Evolutionary conservation across 176 grass and related monocot genomes (phyloP).

Genomic region (Ampelocalamus luodianensis): DNA sequence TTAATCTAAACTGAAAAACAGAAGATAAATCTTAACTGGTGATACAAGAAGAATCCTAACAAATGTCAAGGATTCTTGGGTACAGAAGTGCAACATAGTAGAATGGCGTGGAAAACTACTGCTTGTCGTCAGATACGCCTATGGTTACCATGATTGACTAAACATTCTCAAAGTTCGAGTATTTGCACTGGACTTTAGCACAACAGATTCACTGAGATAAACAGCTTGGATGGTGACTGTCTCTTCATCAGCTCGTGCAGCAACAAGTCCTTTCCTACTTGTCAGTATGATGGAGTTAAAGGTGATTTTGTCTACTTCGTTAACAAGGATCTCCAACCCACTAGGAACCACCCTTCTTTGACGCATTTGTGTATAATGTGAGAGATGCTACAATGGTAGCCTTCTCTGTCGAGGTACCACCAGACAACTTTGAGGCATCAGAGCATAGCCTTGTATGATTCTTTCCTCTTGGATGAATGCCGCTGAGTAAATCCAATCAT

Average conservation of each 20-base stretch:
- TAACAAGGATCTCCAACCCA: background rate
- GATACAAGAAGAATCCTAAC: too few species aligned
- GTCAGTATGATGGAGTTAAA: conserved; percentile 16
- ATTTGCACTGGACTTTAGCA: conserved; percentile 24
- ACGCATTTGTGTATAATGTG: conserved; percentile 6
- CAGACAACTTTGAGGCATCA: too few species aligned
- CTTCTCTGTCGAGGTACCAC: background rate
- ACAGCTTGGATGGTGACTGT: conserved; percentile 13
- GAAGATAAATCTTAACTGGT: too few species aligned
- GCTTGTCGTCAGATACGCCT: too few species aligned
- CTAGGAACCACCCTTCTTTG: background rate
- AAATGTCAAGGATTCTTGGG: too few species aligned
- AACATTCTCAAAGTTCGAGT: background rate
- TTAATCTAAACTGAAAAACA: too few species aligned
- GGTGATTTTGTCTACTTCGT: conserved; percentile 32
- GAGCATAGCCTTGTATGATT: background rate
- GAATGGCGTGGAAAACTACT: too few species aligned
- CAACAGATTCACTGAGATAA: conserved; percentile 10
- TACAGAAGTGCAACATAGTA: too few species aligned
- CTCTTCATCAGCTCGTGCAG: conserved; percentile 7
- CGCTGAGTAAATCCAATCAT: background rate
- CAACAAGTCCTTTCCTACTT: conserved; percentile 37
- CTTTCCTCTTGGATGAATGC: background rate
- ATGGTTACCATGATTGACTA: too few species aligned
- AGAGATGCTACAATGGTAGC: background rate